Percentiles rank a stretch among this genome's conserved stretches.
phyloP scores from a whole-genome alignment of 352 stramenopile genomes.

The Pythium apleroticum region DNA sequence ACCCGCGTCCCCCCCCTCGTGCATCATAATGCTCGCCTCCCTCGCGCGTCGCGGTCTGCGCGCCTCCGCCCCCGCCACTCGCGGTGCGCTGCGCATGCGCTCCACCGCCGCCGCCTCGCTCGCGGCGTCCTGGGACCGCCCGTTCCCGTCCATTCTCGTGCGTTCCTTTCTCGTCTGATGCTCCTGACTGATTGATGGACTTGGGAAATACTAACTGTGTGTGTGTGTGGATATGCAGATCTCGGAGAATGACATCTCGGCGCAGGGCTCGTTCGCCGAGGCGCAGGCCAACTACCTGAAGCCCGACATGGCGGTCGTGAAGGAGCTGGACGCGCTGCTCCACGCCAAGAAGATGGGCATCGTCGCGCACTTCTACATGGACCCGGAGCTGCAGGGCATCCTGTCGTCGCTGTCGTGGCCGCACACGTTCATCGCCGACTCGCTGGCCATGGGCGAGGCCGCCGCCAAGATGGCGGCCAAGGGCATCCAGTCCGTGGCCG shows the following conservation, averaged over 20 bases:
- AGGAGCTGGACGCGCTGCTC: slow-evolving; percentile 84
- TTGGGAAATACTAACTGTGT: background rate
- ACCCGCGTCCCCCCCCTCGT: background rate
- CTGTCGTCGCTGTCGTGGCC: slow-evolving; percentile 83
- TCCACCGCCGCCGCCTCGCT: slow-evolving; percentile 57
- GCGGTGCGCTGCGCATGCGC: slow-evolving; percentile 11
- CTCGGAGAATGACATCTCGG: slow-evolving; percentile 65
- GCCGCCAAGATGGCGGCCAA: slow-evolving; percentile 93
- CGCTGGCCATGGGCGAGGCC: slow-evolving; percentile 96
- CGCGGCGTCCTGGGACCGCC: slow-evolving; percentile 65
- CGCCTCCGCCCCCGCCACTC: slow-evolving; percentile 22
- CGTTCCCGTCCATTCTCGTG: slow-evolving; percentile 81
- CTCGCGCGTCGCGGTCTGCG: slow-evolving; percentile 17
- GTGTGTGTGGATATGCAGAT: slow-evolving; percentile 40
- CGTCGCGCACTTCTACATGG: slow-evolving; percentile 98
- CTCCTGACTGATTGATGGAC: background rate
- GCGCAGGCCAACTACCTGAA: slow-evolving; percentile 86
- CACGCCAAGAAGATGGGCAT: slow-evolving; percentile 94
- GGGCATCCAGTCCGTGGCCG: slow-evolving; percentile 90
- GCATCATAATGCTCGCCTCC: slow-evolving; percentile 17
- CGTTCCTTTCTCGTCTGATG: slow-evolving; percentile 22
- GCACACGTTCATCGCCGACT: slow-evolving; percentile 95
- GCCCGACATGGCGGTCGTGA: slow-evolving; percentile 84
- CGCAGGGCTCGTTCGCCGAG: slow-evolving; percentile 88
- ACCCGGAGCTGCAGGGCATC: slow-evolving; percentile 94